phyloP scores from a whole-genome alignment of 2,329 filamentous ascomycete genomes.

The Xylariaceae sp. region DNA sequence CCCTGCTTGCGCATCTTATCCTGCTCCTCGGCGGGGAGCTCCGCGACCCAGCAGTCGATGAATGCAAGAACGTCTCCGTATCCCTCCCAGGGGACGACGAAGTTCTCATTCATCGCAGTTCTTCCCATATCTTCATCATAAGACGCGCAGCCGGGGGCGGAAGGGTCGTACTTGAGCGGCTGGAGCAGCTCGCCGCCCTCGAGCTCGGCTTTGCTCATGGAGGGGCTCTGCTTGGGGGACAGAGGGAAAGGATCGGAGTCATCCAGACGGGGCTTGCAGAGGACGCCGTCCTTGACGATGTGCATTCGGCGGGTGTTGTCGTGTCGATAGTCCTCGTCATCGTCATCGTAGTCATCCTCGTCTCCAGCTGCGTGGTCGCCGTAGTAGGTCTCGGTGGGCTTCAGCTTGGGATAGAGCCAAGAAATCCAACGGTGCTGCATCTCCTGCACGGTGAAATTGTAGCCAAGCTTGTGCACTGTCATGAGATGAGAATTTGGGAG shows the following conservation, averaged over 20 bases:
- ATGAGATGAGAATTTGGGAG: too few relatives aligned
- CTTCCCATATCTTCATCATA: too few relatives aligned
- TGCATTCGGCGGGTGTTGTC: too few relatives aligned
- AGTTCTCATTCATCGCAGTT: too few relatives aligned
- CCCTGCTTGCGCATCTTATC: too few relatives aligned
- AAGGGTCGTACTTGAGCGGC: neutral
- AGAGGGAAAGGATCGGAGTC: neutral
- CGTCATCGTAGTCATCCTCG: neutral
- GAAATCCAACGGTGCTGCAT: neutral
- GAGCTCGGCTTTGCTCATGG: neutral
- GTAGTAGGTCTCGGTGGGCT: neutral
- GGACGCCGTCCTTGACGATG: too few relatives aligned
- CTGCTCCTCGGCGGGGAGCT: too few relatives aligned
- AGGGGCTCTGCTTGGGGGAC: neutral
- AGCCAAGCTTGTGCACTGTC: too few relatives aligned
- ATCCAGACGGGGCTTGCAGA: too few relatives aligned
- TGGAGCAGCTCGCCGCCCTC: neutral
- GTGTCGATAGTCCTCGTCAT: neutral
- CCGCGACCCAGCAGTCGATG: too few relatives aligned
- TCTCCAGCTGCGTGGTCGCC: neutral
- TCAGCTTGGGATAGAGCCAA: neutral
- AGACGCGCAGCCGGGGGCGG: neutral
- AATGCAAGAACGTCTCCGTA: too few relatives aligned
- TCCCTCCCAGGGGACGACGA: too few relatives aligned
- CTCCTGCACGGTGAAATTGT: neutral